Conservation (phyloP, 768 basidiomycete species). For the Russula vinacea region DNA sequence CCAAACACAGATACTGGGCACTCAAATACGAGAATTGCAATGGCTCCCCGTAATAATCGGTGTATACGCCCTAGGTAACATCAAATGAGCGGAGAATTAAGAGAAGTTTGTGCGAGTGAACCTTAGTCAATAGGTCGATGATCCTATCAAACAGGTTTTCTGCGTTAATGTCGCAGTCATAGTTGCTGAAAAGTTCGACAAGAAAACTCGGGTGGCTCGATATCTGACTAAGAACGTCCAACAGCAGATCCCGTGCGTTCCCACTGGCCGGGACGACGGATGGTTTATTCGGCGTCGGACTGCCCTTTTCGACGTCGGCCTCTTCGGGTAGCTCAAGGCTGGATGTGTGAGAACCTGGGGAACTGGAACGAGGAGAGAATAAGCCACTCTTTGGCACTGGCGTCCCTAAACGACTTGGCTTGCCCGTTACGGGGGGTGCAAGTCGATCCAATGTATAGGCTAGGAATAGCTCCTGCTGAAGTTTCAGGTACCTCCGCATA, state of each 20-base stretch:
- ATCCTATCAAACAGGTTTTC: conserved; percentile 94
- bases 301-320: conserved; percentile 49
- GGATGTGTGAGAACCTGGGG: conserved; percentile 43
- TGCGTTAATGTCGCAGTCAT: conserved; percentile 95
- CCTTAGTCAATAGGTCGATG: conserved; percentile 80
- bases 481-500: conserved; percentile 79
- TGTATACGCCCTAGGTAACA: conserved; percentile 68
- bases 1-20: conserved; percentile 83
- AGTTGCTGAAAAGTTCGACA: conserved; percentile 94
- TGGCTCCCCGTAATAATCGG: conserved; percentile 55
- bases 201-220: conserved; percentile 85
- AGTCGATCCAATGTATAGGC: conserved; percentile 92
- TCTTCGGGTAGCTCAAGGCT: conserved; percentile 41
- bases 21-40: conserved; percentile 67
- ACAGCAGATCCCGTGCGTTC: conserved; percentile 83
- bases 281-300: conserved; percentile 41
- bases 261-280: conserved; percentile 62
- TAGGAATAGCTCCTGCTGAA: conserved; percentile 93
- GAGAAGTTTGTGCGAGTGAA: not conserved
- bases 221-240: conserved; percentile 82
- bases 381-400: conserved; percentile 22
- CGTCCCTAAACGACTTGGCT: conserved; percentile 30
- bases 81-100: conserved; percentile 3
- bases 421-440: conserved; percentile 49
- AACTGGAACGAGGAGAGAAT: conserved; percentile 32